These are phyloP conservation scores for Colletotrichum coccodes DNA, from an alignment of 2,329 filamentous ascomycete species.

Conservation along the genomic window DNA sequence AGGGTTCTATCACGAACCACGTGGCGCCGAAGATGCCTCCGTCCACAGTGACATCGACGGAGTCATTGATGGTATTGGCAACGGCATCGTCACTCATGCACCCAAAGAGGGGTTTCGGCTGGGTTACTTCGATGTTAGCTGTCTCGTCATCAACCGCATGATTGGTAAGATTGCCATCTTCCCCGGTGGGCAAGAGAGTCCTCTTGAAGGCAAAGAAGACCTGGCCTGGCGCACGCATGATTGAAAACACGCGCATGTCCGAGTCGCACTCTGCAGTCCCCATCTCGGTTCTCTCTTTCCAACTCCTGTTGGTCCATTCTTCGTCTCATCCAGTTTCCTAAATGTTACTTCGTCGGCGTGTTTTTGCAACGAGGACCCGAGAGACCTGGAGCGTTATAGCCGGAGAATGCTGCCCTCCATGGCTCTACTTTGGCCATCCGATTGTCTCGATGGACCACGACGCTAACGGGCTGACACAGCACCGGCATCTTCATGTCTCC, in stretches of 20 bases:
- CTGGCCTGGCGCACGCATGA: too few relatives aligned
- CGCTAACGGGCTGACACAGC: constrained; percentile 32
- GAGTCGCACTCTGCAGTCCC: too few relatives aligned
- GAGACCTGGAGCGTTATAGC: too few relatives aligned
- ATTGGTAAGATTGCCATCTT: constrained; percentile 43
- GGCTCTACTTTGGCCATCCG: not conserved
- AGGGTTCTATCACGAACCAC: constrained; percentile 27
- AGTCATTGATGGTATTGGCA: constrained; percentile 25
- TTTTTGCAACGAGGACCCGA: too few relatives aligned
- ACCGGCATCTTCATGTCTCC: constrained; percentile 50
- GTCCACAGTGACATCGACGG: constrained; percentile 36
- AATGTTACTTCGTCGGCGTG: too few relatives aligned
- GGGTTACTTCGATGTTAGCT: constrained; percentile 48
- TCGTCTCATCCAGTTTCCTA: too few relatives aligned
- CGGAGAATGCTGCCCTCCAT: too few relatives aligned
- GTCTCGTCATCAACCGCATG: constrained; percentile 48
- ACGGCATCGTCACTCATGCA: constrained; percentile 43
- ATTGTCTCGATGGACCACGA: not conserved
- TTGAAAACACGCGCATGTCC: too few relatives aligned
- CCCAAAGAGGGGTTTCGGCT: constrained; percentile 47
- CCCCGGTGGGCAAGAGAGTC: too few relatives aligned
- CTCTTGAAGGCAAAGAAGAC: too few relatives aligned
- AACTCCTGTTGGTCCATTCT: too few relatives aligned
- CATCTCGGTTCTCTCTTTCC: too few relatives aligned
- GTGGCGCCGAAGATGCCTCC: constrained; percentile 1